Evolutionary conservation across 208 protist genomes (phyloP).

Genomic region (Trypanosoma melophagium): DNA sequence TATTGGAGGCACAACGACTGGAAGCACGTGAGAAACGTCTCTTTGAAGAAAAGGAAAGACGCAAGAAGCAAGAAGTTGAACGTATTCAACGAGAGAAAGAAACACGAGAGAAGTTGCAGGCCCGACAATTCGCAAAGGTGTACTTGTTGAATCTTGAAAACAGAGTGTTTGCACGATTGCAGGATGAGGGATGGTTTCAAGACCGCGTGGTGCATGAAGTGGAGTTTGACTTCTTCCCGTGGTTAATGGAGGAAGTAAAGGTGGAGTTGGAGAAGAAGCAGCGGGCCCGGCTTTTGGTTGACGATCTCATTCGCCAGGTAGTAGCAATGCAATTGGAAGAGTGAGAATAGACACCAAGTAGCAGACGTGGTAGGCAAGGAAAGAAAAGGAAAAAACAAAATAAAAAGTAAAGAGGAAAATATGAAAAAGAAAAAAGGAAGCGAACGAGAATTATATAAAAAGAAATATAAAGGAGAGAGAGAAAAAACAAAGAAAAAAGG

Average conservation of each 20-base stretch:
- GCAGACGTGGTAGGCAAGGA: not conserved
- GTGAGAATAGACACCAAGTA: conserved; percentile 11
- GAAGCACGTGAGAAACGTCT: conserved; percentile 94
- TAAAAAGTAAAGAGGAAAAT: not conserved
- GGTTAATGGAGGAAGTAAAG: conserved; percentile 87
- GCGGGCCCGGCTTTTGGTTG: conserved; percentile 74
- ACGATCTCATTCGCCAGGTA: conserved; percentile 86
- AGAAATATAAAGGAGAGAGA: not conserved
- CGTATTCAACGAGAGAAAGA: conserved; percentile 89
- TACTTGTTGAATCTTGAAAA: conserved; percentile 93
- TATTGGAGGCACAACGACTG: conserved; percentile 94
- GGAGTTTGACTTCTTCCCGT: conserved; percentile 94
- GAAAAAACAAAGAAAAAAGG: not conserved
- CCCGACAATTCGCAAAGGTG: conserved; percentile 91
- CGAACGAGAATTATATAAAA: not conserved
- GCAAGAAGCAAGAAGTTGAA: conserved; percentile 93
- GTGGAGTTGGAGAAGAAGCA: conserved; percentile 82
- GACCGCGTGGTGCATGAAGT: conserved; percentile 93
- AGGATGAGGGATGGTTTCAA: conserved; percentile 95
- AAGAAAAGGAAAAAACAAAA: not conserved
- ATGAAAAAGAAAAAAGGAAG: not conserved
- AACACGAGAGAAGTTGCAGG: conserved; percentile 91
- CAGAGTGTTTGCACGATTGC: conserved; percentile 88
- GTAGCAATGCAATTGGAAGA: conserved; percentile 53
- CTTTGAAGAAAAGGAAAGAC: conserved; percentile 95